These are phyloP conservation scores for Lindgomyces ingoldianus DNA, from an alignment of 495 filamentous ascomycete genomes.

Conservation along the genomic window DNA sequence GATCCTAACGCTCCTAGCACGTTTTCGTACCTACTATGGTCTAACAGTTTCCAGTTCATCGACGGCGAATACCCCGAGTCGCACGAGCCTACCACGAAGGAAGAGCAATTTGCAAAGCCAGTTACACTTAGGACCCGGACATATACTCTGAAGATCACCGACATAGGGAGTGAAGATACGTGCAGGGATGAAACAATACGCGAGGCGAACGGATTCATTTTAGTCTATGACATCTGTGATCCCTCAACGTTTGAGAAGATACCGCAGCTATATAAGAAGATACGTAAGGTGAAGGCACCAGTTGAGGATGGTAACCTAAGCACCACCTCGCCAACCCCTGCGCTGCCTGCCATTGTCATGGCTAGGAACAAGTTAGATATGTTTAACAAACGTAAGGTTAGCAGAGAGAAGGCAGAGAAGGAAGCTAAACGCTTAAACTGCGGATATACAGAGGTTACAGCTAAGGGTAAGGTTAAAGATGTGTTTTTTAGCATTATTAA, in stretches of 20 bases:
- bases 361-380: constrained; percentile 1
- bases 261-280: not conserved
- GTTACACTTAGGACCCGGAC: not conserved
- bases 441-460: not conserved
- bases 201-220: not conserved
- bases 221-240: constrained; percentile 3
- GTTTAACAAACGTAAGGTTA: not conserved
- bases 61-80: not conserved
- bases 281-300: constrained; percentile 1
- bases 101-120: not conserved
- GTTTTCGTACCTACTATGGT: not conserved
- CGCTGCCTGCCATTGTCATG: not conserved
- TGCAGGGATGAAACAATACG: not conserved
- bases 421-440: not conserved
- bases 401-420: not conserved
- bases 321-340: not conserved
- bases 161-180: not conserved
- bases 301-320: constrained; percentile 1
- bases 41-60: not conserved
- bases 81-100: not conserved
- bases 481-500: constrained; percentile 2
- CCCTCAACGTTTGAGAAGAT: not conserved
- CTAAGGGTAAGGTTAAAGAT: not conserved
- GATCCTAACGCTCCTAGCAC: no score
- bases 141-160: not conserved